phyloP scores from a whole-genome alignment of 176 grass and related monocot genomes.

The Phragmites australis region DNA sequence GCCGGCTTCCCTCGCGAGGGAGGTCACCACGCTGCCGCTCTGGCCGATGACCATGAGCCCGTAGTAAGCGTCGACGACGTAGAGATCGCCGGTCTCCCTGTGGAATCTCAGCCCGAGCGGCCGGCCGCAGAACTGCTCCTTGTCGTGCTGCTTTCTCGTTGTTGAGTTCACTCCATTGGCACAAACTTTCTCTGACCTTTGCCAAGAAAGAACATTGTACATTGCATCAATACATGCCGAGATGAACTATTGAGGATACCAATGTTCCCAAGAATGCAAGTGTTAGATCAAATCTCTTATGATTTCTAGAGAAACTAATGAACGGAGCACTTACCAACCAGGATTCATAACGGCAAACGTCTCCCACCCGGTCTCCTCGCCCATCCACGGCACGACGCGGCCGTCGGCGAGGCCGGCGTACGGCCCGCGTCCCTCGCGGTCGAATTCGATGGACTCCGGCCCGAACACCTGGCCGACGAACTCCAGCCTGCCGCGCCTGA shows the following conservation, averaged over 20 bases:
- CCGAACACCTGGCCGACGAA: conserved; percentile 80
- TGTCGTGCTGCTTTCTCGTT: conserved; percentile 63
- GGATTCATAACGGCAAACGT: conserved; percentile 76
- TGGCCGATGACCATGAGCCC: conserved; percentile 66
- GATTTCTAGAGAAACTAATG: not conserved
- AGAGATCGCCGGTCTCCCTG: conserved; percentile 66
- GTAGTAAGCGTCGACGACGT: conserved; percentile 82
- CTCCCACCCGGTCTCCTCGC: conserved; percentile 61
- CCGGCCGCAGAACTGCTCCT: conserved; percentile 69
- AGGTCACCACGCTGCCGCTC: conserved; percentile 60
- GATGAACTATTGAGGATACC: not conserved
- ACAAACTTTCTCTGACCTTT: conserved; percentile 68
- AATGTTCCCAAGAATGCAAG: not conserved
- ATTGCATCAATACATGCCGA: not conserved
- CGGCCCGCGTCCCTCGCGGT: conserved; percentile 60
- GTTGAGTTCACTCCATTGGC: conserved; percentile 64
- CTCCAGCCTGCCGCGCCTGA: conserved; percentile 67
- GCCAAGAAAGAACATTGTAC: not conserved
- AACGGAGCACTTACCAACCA: conserved; percentile 51
- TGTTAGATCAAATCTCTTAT: not conserved
- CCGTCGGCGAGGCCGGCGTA: conserved; percentile 89
- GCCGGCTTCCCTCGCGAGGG: conserved; percentile 50
- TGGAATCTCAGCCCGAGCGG: conserved; percentile 86
- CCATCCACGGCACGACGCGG: conserved; percentile 91
- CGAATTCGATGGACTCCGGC: conserved; percentile 94